Evolutionary conservation across 306 rosid genomes (phyloP).

Genomic region (Macrotyloma uniflorum): DNA sequence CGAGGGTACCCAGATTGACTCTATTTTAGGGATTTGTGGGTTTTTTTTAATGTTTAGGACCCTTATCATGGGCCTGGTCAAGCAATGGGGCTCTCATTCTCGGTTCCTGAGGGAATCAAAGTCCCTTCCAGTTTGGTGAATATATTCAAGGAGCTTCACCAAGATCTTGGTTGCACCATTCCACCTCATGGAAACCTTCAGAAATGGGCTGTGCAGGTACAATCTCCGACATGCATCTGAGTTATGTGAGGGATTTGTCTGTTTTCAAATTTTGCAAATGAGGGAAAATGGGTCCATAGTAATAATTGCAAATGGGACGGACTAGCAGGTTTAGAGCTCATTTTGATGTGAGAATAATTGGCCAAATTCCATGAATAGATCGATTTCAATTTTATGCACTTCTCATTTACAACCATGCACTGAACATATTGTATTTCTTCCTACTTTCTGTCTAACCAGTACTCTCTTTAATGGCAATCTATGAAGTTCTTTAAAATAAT

Average conservation of each 20-base stretch:
- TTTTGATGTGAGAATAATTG: background rate
- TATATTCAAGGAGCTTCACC: slow-evolving; percentile 79
- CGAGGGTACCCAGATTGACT: background rate
- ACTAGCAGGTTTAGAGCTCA: background rate
- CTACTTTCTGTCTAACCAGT: background rate
- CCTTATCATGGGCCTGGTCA: slow-evolving; percentile 99
- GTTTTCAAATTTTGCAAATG: background rate
- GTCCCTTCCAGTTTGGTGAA: slow-evolving; percentile 86
- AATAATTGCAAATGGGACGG: background rate
- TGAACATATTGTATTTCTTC: background rate
- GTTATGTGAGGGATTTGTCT: background rate
- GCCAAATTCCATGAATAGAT: background rate
- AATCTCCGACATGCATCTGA: background rate
- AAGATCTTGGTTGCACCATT: slow-evolving; percentile 87
- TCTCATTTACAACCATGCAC: background rate
- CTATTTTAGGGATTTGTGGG: background rate
- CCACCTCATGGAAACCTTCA: slow-evolving; percentile 84
- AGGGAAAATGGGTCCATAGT: background rate
- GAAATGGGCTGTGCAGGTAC: slow-evolving; percentile 94
- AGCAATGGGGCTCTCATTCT: slow-evolving; percentile 98
- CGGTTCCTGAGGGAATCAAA: slow-evolving; percentile 89
- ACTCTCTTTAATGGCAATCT: background rate
- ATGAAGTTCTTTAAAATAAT: background rate
- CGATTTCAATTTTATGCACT: background rate
- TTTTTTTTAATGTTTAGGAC: slow-evolving; percentile 53